Evolutionary conservation across 164 flowering plant genomes (phyloP).

Genomic region (Kingdonia uniflora): DNA sequence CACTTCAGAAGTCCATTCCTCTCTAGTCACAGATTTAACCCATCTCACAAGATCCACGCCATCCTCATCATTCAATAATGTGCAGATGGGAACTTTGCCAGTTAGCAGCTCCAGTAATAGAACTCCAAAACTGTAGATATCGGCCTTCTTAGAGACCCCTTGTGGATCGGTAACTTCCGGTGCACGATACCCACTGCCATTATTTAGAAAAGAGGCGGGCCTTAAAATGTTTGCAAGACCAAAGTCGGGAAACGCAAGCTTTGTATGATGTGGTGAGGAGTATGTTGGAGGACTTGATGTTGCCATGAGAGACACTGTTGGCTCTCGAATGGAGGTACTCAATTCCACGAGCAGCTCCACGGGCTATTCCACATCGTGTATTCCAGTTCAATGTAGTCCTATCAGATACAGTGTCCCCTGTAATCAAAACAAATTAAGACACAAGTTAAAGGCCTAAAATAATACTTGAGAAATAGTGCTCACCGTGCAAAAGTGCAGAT

Average conservation of each 20-base stretch:
- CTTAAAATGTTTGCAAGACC: conserved; percentile 72
- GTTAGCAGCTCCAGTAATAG: conserved; percentile 79
- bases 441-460: not conserved
- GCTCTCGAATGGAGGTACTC: conserved; percentile 52
- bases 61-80: conserved; percentile 30
- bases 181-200: conserved; percentile 80
- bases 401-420: conserved; percentile 79
- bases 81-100: conserved; percentile 59
- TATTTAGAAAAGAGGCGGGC: conserved; percentile 60
- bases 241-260: conserved; percentile 86
- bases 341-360: conserved; percentile 85
- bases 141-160: conserved; percentile 66
- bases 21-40: conserved; percentile 82
- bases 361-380: conserved; percentile 61
- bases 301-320: conserved; percentile 65
- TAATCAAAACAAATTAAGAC: not conserved
- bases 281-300: conserved; percentile 76
- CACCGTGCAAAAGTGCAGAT: not conserved
- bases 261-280: conserved; percentile 77
- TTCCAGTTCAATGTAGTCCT: conserved; percentile 94
- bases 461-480: not conserved
- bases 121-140: conserved; percentile 83
- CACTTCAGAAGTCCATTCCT: conserved; percentile 93
- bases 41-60: conserved; percentile 65
- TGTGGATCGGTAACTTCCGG: conserved; percentile 69